Evolutionary conservation across 805 yeast species (phyloP).

Genomic region (Saccharomycopsis lassenensis): DNA sequence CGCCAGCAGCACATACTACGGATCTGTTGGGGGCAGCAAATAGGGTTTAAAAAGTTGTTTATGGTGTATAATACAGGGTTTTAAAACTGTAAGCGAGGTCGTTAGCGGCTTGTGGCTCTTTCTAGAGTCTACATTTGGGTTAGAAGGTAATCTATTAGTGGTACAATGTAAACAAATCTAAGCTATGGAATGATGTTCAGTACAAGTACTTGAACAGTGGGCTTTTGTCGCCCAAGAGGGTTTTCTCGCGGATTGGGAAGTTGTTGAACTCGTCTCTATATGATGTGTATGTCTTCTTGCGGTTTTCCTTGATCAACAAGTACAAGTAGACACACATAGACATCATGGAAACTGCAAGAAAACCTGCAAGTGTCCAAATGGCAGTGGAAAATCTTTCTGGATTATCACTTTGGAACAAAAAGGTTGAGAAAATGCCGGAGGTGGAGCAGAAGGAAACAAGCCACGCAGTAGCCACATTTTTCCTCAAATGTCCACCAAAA

Average conservation of each 20-base stretch:
- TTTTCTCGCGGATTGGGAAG: slow-evolving; percentile 10
- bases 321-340: slow-evolving; percentile 6
- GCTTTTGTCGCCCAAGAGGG: slow-evolving; percentile 15
- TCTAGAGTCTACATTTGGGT: neutral
- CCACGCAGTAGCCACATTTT: slow-evolving; percentile 15
- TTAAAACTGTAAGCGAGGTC: too few relatives aligned
- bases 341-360: slow-evolving; percentile 6
- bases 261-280: slow-evolving; percentile 11
- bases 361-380: slow-evolving; percentile 9
- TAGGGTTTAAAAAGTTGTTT: too few relatives aligned
- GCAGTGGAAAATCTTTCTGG: slow-evolving; percentile 8
- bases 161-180: too few relatives aligned
- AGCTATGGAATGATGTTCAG: neutral
- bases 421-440: slow-evolving; percentile 13
- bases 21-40: too few relatives aligned
- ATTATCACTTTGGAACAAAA: slow-evolving; percentile 7
- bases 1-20: too few relatives aligned
- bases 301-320: slow-evolving; percentile 6
- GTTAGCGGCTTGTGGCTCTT: neutral
- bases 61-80: too few relatives aligned
- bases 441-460: slow-evolving; percentile 9
- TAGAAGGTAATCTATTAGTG: too few relatives aligned
- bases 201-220: slow-evolving; percentile 14
- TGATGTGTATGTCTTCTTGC: slow-evolving; percentile 5
- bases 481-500: slow-evolving; percentile 16